Percentiles rank a stretch among this genome's conserved stretches.
Evolutionary conservation across 2,329 filamentous ascomycete genomes (phyloP).

Genomic region (Neonectria faginata): DNA sequence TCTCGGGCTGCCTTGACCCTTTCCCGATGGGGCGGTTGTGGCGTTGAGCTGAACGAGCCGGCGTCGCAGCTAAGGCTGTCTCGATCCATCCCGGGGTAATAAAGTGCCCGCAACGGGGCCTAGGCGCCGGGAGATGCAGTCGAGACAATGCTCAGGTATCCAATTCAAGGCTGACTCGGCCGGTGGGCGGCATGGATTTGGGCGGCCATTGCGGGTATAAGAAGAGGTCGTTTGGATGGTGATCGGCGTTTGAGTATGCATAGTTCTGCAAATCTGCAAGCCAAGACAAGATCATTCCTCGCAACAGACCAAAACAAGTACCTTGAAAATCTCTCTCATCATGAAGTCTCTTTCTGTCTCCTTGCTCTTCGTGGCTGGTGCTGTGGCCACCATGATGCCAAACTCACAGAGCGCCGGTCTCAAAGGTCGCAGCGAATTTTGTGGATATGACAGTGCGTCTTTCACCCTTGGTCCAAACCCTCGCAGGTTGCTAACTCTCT

Average conservation of each 20-base stretch:
- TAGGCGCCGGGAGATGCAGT: not conserved
- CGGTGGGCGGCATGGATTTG: not conserved
- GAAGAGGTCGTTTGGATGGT: not conserved
- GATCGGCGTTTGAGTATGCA: not conserved
- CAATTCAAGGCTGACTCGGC: not conserved
- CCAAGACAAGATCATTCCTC: not conserved
- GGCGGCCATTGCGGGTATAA: not conserved
- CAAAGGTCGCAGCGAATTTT: slow-evolving; percentile 20
- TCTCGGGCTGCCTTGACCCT: not conserved
- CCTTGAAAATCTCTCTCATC: not conserved
- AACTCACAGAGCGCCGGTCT: slow-evolving; percentile 12
- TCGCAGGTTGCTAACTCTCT: not conserved
- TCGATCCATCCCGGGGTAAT: not conserved
- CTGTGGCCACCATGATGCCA: slow-evolving; percentile 10
- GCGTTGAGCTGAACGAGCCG: not conserved
- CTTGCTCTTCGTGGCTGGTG: slow-evolving; percentile 20
- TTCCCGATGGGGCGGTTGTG: not conserved
- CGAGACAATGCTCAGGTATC: not conserved
- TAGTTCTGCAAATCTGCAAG: not conserved
- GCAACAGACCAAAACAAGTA: not conserved
- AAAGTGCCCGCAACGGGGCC: not conserved
- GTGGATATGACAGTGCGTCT: slow-evolving; percentile 27
- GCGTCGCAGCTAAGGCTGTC: not conserved
- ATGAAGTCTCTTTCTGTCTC: slow-evolving; percentile 14
- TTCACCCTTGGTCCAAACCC: not conserved